Base-by-base conservation (phyloP, 164 flowering plant species). In the Litsea cubeba region DNA sequence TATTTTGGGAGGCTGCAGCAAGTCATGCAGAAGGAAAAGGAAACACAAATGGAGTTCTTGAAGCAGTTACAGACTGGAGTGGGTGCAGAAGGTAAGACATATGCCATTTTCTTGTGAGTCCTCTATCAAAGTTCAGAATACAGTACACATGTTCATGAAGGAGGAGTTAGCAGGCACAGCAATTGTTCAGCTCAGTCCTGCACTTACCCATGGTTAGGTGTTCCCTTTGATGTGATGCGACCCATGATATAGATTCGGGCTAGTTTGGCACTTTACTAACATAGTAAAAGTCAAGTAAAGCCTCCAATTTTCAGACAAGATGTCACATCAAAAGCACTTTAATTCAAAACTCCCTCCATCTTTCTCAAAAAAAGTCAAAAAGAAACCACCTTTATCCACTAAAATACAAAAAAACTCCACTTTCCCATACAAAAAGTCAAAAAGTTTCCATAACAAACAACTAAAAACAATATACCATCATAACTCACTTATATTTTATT, bases 21-120 rank as follows among this genome's bases (percentile, higher is more conserved):
- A 72, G 80, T 91, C 73, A 85, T 92, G 82, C 93, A 83, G 80
- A 79, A 23, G 72, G 93, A 94, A 76, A 92, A 88, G 82, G 88
- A 86, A 73, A 80, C 67, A 62, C 89, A 88, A 26, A 54, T 71
- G 68, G 72, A 83, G 12, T 90, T 88, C 79, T 60, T 84, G 80
- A 84, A 83, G 71, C 85, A 76, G 71, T 63, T 78, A 57, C 84
- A 79, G 65, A 65, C 32, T 46, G 83, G 82, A 78, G 77, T 71
- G 65, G 68, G 65, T 35, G 62, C 46, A 71, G 71, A 66, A 62
- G 76, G 88, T 90, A 79, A 79, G 65, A 35, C 5, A 30, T 11
- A 60, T 22, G 12, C 40, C 5, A 18, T 54, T 54, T 54, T 54
- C 60, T 54, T 54, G 60, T 54, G 60, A n/a, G n/a, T 20, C 60